These are phyloP conservation scores for Pisolithus sp. DNA, from an alignment of 768 basidiomycete species.

Conservation along the genomic window DNA sequence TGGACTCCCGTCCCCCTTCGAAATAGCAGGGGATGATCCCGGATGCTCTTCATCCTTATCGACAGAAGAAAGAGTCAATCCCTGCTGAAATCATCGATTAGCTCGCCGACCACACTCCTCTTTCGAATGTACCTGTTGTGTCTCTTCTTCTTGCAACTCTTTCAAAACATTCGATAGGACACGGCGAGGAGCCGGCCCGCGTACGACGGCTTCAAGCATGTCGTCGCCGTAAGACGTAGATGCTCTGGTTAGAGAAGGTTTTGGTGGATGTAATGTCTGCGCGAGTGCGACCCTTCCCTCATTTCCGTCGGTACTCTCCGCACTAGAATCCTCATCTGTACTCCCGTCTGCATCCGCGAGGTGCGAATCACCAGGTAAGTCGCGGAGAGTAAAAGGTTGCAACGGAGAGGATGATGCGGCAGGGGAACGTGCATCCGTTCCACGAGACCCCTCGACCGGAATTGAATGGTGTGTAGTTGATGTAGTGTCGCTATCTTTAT, in stretches of 20 bases:
- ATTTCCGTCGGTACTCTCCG: slow-evolving; percentile 27
- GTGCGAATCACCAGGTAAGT: slow-evolving; percentile 26
- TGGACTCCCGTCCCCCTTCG: not conserved
- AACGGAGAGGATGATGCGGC: not conserved
- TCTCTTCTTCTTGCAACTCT: slow-evolving; percentile 36
- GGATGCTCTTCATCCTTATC: slow-evolving; percentile 26
- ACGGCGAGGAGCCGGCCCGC: slow-evolving; percentile 30
- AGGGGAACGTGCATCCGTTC: slow-evolving; percentile 1
- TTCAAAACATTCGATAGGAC: slow-evolving; percentile 11
- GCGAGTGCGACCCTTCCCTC: slow-evolving; percentile 15
- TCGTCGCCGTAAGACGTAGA: slow-evolving; percentile 8
- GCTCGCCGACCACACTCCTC: slow-evolving; percentile 30
- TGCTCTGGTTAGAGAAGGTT: not conserved
- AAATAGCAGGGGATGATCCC: not conserved
- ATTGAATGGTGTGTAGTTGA: slow-evolving; percentile 4
- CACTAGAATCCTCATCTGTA: slow-evolving; percentile 35
- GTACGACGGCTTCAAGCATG: slow-evolving; percentile 37
- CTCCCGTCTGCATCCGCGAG: slow-evolving; percentile 32
- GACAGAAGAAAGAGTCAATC: slow-evolving; percentile 24
- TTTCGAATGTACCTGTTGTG: slow-evolving; percentile 25
- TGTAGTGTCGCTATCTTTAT: slow-evolving; percentile 6
- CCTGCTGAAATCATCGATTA: slow-evolving; percentile 30
- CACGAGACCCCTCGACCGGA: not conserved
- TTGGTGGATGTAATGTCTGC: slow-evolving; percentile 2
- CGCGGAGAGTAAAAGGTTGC: slow-evolving; percentile 5